Evolutionary conservation across 2,329 filamentous ascomycete species (phyloP).

Genomic region (Aspergillus pseudonomiae): DNA sequence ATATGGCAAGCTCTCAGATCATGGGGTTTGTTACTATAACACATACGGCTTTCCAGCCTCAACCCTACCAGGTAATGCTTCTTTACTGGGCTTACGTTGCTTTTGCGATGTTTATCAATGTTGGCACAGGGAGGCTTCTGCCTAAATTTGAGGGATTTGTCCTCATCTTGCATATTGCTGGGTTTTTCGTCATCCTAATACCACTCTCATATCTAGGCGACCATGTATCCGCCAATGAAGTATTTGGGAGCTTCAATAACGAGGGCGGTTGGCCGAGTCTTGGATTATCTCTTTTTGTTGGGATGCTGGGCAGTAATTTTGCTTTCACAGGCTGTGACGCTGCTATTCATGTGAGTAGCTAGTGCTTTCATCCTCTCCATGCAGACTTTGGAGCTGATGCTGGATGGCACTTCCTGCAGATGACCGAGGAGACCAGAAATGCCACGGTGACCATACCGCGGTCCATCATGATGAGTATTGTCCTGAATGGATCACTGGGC

Average conservation of each 20-base stretch:
- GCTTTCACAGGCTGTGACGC: neutral
- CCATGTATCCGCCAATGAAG: neutral
- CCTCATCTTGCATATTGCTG: too few relatives aligned
- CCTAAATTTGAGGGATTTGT: too few relatives aligned
- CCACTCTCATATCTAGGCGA: too few relatives aligned
- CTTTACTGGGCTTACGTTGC: too few relatives aligned
- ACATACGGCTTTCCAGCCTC: too few relatives aligned
- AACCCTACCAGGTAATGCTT: too few relatives aligned
- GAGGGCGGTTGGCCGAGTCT: neutral
- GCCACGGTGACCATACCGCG: neutral
- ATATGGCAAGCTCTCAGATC: too few relatives aligned
- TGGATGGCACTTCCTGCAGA: neutral
- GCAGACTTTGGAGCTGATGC: too few relatives aligned
- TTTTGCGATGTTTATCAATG: too few relatives aligned
- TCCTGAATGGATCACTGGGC: neutral
- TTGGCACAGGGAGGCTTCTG: too few relatives aligned
- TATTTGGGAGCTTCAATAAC: neutral
- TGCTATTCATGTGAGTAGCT: neutral
- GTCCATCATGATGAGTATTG: neutral
- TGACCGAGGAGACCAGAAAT: neutral
- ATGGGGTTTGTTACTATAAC: too few relatives aligned
- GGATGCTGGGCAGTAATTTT: neutral
- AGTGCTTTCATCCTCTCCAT: neutral
- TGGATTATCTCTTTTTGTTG: neutral
- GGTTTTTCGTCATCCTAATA: too few relatives aligned